A percentile compares a stretch with the other conserved stretches of the same genome.
These are phyloP conservation scores for Pachyrhizus erosus DNA, from an alignment of 306 rosid species.

Conservation along the genomic window DNA sequence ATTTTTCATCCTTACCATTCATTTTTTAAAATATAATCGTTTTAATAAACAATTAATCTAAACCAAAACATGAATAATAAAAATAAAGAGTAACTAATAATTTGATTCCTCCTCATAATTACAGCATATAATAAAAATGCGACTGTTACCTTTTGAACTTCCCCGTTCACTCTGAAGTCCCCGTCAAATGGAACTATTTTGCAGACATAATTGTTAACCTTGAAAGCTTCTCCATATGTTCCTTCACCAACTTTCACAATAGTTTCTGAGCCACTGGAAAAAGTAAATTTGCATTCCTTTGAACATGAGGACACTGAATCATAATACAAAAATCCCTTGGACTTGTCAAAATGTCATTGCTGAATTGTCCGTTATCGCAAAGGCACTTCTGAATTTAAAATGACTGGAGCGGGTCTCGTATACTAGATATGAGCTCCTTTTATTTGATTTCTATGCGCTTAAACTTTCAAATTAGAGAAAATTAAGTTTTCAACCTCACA, in stretches of 20 bases:
- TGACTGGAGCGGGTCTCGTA: background rate
- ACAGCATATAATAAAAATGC: constrained; percentile 7
- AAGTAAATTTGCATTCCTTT: constrained; percentile 36
- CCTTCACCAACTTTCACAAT: constrained; percentile 91
- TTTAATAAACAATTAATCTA: too few relatives aligned
- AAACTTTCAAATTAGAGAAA: background rate
- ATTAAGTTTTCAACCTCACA: background rate
- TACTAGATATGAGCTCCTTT: constrained; percentile 8
- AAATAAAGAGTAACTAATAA: too few relatives aligned
- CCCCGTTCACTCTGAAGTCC: constrained; percentile 82
- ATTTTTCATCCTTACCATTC: too few relatives aligned
- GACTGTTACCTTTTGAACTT: constrained; percentile 79
- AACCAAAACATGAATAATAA: too few relatives aligned
- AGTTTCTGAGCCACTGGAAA: constrained; percentile 62
- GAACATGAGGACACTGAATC: constrained; percentile 38
- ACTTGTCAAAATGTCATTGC: constrained; percentile 13
- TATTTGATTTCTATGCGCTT: too few relatives aligned
- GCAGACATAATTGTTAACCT: constrained; percentile 76
- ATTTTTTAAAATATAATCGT: too few relatives aligned
- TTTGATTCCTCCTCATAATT: too few relatives aligned
- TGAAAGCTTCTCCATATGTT: constrained; percentile 94
- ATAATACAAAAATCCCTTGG: background rate
- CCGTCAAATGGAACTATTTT: constrained; percentile 96
- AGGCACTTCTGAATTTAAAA: constrained; percentile 12
- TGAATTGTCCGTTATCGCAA: constrained; percentile 3